Conservation (phyloP, 257 asterid genomes). For the Nicotiana obtusifolia region DNA sequence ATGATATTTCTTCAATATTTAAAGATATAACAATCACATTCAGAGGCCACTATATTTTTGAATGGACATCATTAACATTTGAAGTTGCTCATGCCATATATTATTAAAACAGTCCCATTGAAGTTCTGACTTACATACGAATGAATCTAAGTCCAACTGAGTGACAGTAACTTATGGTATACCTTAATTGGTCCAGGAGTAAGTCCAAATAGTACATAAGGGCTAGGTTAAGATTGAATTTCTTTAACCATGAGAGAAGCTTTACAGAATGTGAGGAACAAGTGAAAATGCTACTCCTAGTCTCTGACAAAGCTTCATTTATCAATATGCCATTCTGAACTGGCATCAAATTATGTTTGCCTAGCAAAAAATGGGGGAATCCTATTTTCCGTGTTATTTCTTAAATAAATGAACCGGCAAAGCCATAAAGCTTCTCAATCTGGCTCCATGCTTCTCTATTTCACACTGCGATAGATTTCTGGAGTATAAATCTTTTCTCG, state of each 20-base stretch:
- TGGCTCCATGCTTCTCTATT: conserved; percentile 22
- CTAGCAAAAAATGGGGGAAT: conserved; percentile 14
- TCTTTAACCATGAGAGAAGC: not conserved
- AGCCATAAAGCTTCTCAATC: conserved; percentile 5
- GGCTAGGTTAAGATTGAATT: not conserved
- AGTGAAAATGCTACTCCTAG: not conserved
- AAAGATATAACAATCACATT: not conserved
- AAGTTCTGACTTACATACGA: not conserved
- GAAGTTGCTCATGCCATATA: not conserved
- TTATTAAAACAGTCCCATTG: not conserved
- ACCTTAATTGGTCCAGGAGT: not conserved
- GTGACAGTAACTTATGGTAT: not conserved
- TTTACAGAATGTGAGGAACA: conserved; percentile 2
- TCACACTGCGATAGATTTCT: conserved; percentile 10
- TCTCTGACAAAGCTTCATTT: not conserved
- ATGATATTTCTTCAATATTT: not conserved
- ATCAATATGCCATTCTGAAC: conserved; percentile 14
- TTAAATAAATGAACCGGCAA: conserved; percentile 6
- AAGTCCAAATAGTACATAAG: not conserved
- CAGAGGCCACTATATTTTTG: not conserved
- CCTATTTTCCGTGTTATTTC: conserved; percentile 14
- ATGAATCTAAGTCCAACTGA: not conserved
- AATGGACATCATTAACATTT: not conserved
- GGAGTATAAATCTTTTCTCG: conserved; percentile 7
- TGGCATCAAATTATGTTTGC: conserved; percentile 25